These are phyloP conservation scores for Massarina eburnea DNA, from an alignment of 2,329 filamentous ascomycete species.

Conservation along the genomic window DNA sequence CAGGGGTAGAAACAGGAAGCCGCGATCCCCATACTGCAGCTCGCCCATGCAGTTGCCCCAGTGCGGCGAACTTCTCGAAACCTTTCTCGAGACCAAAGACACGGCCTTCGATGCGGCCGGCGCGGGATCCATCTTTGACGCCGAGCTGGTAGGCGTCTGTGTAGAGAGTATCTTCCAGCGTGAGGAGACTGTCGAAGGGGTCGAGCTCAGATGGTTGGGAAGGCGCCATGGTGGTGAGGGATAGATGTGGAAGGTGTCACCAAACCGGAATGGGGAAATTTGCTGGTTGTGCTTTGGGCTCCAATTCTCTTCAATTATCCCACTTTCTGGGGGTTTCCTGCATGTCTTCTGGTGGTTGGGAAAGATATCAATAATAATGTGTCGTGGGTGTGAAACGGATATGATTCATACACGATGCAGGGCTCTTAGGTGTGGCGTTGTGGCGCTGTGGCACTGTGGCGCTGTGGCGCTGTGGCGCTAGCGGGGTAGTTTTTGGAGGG, in stretches of 20 bases:
- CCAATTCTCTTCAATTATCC: no score
- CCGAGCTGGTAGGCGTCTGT: constrained; percentile 78
- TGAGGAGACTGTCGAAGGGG: constrained; percentile 59
- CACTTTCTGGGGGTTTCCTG: no score
- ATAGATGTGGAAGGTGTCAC: not conserved
- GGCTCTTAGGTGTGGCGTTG: not conserved
- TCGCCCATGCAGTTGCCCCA: constrained; percentile 76
- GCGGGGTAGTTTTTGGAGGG: constrained; percentile 26
- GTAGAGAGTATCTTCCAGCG: constrained; percentile 73
- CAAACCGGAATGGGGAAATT: no score
- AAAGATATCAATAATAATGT: no score
- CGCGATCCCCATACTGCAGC: constrained; percentile 83
- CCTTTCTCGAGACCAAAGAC: constrained; percentile 89
- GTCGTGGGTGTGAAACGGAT: not conserved
- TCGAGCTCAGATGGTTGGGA: constrained; percentile 30
- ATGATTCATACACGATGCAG: not conserved
- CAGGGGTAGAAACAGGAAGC: no score
- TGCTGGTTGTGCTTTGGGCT: no score
- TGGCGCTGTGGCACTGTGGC: constrained; percentile 14
- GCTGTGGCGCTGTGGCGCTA: constrained; percentile 14
- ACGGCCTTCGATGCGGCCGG: constrained; percentile 84
- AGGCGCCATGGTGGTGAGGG: not conserved
- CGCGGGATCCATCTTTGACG: constrained; percentile 70
- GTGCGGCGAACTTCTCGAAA: constrained; percentile 85
- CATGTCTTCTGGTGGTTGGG: no score